phyloP scores from a whole-genome alignment of 164 flowering plant species.

The Saururus chinensis region DNA sequence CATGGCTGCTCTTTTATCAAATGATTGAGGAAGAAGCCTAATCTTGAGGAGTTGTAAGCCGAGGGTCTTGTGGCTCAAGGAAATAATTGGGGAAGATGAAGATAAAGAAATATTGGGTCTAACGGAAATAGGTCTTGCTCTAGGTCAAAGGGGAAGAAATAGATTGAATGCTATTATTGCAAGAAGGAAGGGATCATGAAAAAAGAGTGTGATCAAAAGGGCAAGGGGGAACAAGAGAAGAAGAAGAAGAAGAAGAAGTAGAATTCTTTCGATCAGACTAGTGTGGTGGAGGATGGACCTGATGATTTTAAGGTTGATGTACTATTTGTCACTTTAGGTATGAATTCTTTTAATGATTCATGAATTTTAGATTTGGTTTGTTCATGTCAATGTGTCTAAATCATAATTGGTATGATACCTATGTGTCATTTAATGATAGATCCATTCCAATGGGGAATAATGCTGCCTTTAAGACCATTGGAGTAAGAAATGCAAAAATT shows the following conservation, averaged over 20 bases:
- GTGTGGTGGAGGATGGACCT: background rate
- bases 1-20: too few relatives aligned
- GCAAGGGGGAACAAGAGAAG: background rate
- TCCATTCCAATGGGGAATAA: background rate
- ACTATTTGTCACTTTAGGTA: too few relatives aligned
- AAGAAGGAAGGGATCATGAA: background rate
- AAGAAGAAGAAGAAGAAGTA: background rate
- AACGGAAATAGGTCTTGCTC: too few relatives aligned
- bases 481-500: too few relatives aligned
- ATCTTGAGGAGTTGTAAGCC: background rate
- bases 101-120: too few relatives aligned
- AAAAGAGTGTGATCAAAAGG: background rate
- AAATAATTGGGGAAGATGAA: too few relatives aligned
- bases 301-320: background rate
- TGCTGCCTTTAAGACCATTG: background rate
- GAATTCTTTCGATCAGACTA: background rate
- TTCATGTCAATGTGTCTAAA: background rate
- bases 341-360: too few relatives aligned
- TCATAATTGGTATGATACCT: background rate
- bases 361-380: too few relatives aligned
- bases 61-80: too few relatives aligned
- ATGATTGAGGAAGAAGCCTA: background rate
- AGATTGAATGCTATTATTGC: too few relatives aligned
- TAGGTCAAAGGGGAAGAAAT: too few relatives aligned
- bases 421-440: background rate